Conservation (phyloP, 805 yeast species). For the Yamadazyma nakazawae region DNA sequence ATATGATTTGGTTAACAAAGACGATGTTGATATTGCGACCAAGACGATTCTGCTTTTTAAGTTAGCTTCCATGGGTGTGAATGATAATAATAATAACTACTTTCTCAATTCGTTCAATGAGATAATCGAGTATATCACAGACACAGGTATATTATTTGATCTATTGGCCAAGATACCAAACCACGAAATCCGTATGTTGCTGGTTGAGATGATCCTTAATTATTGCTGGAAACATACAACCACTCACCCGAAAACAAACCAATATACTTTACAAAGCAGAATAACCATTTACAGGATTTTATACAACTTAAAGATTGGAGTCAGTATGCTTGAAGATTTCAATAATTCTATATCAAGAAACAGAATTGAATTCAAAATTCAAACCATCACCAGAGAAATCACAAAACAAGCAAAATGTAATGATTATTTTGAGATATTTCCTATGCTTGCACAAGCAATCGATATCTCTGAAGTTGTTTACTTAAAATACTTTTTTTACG, state of each 20-base stretch:
- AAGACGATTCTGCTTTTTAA: conserved; percentile 11
- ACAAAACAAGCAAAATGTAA: conserved; percentile 20
- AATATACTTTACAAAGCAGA: conserved; percentile 21
- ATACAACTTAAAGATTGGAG: conserved; percentile 33
- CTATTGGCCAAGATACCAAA: conserved; percentile 19
- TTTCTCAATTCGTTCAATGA: conserved; percentile 37
- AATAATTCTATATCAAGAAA: background rate
- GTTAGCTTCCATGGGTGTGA: conserved; percentile 20
- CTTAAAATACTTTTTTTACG: conserved; percentile 24
- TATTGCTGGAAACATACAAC: conserved; percentile 35
- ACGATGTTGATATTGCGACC: conserved; percentile 7
- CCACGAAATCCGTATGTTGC: conserved; percentile 21
- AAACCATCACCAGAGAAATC: conserved; percentile 14
- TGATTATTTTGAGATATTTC: conserved; percentile 29
- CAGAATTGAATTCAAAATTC: conserved; percentile 15
- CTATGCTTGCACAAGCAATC: conserved; percentile 34
- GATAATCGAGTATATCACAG: conserved; percentile 39
- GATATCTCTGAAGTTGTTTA: conserved; percentile 17
- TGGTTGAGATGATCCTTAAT: conserved; percentile 41
- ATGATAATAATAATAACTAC: conserved; percentile 24
- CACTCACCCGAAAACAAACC: background rate
- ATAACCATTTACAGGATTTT: conserved; percentile 29
- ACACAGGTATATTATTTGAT: conserved; percentile 32
- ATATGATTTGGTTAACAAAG: conserved; percentile 6
- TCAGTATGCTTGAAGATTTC: background rate